Percentiles rank a stretch among this genome's conserved stretches.
Conservation (phyloP, 495 filamentous ascomycete genomes). For the Neurospora sp. region DNA sequence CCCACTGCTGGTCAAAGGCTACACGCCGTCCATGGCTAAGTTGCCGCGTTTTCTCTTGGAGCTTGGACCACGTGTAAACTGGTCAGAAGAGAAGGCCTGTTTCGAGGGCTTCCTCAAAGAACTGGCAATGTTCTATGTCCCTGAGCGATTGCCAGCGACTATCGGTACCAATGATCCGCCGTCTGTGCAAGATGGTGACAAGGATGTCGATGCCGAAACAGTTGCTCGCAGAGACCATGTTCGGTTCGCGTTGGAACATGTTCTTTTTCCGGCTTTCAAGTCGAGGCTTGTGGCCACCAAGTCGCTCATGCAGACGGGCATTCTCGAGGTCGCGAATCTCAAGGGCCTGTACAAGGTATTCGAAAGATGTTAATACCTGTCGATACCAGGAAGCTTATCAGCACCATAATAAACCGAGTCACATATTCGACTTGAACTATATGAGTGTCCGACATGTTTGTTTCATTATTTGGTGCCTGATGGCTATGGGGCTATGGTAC, state of each 20-base stretch:
- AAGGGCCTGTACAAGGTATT: constrained; percentile 97
- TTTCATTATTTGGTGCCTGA: not conserved
- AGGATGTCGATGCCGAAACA: constrained; percentile 44
- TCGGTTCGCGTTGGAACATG: constrained; percentile 53
- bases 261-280: constrained; percentile 75
- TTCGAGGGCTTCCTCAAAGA: constrained; percentile 80
- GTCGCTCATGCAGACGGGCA: constrained; percentile 57
- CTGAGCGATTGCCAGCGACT: constrained; percentile 63
- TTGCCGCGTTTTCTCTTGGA: constrained; percentile 82
- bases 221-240: constrained; percentile 47
- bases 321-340: constrained; percentile 85
- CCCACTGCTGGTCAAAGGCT: constrained; percentile 81
- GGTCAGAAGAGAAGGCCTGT: constrained; percentile 74
- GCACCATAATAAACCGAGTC: not conserved
- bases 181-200: not conserved
- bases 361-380: constrained; percentile 65
- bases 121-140: constrained; percentile 86
- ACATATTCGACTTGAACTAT: not conserved
- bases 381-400: not conserved
- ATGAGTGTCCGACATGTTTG: not conserved
- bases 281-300: constrained; percentile 76
- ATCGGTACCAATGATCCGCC: constrained; percentile 22
- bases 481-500: not conserved
- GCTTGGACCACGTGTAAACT: constrained; percentile 81
- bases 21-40: constrained; percentile 75